Percentiles rank a stretch among this genome's conserved stretches.
Conservation (phyloP, 1,284 basidiomycete species). For the Ustilago curta region DNA sequence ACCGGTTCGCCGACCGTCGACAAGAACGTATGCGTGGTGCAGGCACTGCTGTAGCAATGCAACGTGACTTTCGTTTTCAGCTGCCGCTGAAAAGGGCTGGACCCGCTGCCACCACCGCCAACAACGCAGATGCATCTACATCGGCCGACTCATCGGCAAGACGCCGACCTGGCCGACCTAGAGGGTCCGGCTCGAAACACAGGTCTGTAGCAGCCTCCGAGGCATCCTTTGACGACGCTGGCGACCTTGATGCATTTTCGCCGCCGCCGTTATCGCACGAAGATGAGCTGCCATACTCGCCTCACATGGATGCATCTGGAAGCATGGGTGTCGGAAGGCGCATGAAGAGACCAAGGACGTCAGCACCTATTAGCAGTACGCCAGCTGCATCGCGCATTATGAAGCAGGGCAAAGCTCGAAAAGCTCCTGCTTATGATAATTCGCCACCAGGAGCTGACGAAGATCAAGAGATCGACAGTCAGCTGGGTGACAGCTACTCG, state of each 20-base stretch:
- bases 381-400: conserved; percentile 36
- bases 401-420: conserved; percentile 6
- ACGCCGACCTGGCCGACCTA: conserved; percentile 25
- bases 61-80: conserved; percentile 51
- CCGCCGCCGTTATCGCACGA: conserved; percentile 8
- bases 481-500: conserved; percentile 24
- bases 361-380: conserved; percentile 46
- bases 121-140: conserved; percentile 14
- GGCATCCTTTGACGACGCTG: conserved; percentile 11
- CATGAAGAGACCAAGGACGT: conserved; percentile 11
- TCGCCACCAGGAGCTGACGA: conserved; percentile 11
- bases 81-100: conserved; percentile 26
- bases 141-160: conserved; percentile 16
- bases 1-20: conserved; percentile 47
- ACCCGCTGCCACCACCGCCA: conserved; percentile 6
- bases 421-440: neutral
- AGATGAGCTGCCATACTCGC: conserved; percentile 7
- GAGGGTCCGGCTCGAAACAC: conserved; percentile 25
- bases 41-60: conserved; percentile 46
- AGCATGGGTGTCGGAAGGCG: conserved; percentile 35
- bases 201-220: conserved; percentile 21
- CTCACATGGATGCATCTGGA: conserved; percentile 24
- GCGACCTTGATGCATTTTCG: conserved; percentile 4
- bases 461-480: conserved; percentile 23
- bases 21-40: conserved; percentile 56